phyloP scores from a whole-genome alignment of 495 filamentous ascomycete genomes.

The Cetradonia linearis region DNA sequence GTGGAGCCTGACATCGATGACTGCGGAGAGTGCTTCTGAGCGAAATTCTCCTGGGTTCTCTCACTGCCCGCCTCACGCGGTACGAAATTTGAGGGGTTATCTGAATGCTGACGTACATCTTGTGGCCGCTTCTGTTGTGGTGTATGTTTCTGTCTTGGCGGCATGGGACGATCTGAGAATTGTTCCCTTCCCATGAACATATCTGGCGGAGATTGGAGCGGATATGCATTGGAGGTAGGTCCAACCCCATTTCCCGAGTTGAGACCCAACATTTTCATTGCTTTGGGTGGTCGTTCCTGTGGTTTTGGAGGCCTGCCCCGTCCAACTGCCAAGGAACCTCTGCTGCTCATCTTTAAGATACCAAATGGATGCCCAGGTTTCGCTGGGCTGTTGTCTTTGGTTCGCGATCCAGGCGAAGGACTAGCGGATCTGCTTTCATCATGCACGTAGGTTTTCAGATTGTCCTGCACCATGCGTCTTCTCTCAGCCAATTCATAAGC shows the following conservation, averaged over 20 bases:
- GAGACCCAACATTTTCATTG: constrained; percentile 63
- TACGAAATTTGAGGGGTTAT: constrained; percentile 6
- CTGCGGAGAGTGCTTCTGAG: constrained; percentile 11
- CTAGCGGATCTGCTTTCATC: constrained; percentile 50
- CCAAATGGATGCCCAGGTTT: constrained; percentile 52
- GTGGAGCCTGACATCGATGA: constrained; percentile 19
- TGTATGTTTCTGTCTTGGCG: constrained; percentile 10
- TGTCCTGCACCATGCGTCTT: constrained; percentile 69
- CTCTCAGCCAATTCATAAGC: constrained; percentile 69
- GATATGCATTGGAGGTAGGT: constrained; percentile 8
- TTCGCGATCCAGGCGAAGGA: constrained; percentile 37
- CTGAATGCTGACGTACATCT: constrained; percentile 13
- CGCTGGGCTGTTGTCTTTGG: constrained; percentile 32
- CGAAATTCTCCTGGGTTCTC: constrained; percentile 8
- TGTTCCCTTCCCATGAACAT: constrained; percentile 15
- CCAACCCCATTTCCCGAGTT: constrained; percentile 17
- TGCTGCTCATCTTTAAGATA: constrained; percentile 58
- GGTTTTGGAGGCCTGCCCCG: constrained; percentile 6
- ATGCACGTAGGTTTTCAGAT: constrained; percentile 61
- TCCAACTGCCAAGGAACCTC: constrained; percentile 46
- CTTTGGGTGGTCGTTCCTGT: constrained; percentile 44
- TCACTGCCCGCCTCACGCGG: constrained; percentile 2
- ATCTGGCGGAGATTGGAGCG: constrained; percentile 9
- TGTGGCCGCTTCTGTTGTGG: constrained; percentile 7
- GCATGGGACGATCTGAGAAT: constrained; percentile 11